A percentile compares a stretch with the other conserved stretches of the same genome.
Conservation (phyloP, 2,329 filamentous ascomycete genomes). For the Neopestalotiopsis sp. region DNA sequence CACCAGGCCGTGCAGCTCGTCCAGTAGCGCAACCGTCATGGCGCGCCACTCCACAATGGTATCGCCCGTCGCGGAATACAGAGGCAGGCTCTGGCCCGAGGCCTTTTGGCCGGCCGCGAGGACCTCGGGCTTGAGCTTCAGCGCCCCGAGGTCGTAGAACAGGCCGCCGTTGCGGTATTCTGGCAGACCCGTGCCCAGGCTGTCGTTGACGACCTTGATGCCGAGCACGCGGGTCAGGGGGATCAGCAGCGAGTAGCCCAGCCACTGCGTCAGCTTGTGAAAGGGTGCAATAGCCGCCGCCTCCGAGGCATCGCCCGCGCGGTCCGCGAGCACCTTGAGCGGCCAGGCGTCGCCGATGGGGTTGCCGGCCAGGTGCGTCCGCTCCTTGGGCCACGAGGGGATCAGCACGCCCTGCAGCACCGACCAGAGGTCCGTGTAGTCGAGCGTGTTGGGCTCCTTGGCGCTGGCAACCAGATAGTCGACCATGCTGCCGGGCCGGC, state of each 20-base stretch:
- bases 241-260: slow-evolving; percentile 91
- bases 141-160: slow-evolving; percentile 81
- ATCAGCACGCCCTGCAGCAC: slow-evolving; percentile 50
- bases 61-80: slow-evolving; percentile 76
- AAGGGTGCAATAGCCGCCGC: slow-evolving; percentile 86
- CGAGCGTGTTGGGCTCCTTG: slow-evolving; percentile 34
- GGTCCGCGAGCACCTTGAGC: slow-evolving; percentile 33
- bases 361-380: slow-evolving; percentile 53
- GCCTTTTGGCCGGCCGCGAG: slow-evolving; percentile 69
- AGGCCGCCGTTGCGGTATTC: slow-evolving; percentile 94
- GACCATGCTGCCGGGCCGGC: slow-evolving; percentile 53
- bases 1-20: slow-evolving; percentile 72
- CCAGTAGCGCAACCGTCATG: slow-evolving; percentile 75
- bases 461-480: slow-evolving; percentile 45
- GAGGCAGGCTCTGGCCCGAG: slow-evolving; percentile 71
- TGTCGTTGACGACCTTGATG: slow-evolving; percentile 80
- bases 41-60: slow-evolving; percentile 83
- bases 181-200: slow-evolving; percentile 84
- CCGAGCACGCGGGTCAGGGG: slow-evolving; percentile 84
- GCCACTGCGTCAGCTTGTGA: slow-evolving; percentile 94
- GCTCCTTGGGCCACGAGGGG: slow-evolving; percentile 54
- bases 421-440: slow-evolving; percentile 48
- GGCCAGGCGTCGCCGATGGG: slow-evolving; percentile 59
- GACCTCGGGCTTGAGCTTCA: slow-evolving; percentile 76
- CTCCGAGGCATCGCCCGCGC: slow-evolving; percentile 50